These are phyloP conservation scores for Colletotrichum sidae DNA, from an alignment of 2,329 filamentous ascomycete genomes.

Conservation along the genomic window DNA sequence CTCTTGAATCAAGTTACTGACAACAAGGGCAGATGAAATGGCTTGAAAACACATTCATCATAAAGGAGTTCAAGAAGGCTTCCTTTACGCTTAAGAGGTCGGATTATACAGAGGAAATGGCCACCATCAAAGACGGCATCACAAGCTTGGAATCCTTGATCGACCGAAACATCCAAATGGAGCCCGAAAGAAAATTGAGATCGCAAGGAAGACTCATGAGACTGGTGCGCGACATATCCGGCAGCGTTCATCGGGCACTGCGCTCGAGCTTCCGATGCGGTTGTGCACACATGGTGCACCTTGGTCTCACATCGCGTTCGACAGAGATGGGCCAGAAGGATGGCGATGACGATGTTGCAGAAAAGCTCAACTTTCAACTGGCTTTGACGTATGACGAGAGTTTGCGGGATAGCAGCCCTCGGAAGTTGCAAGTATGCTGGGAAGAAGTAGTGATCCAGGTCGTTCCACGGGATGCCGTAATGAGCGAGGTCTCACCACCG, in stretches of 20 bases:
- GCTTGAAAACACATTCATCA: background rate
- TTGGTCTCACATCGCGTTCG: constrained; percentile 36
- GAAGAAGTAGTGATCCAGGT: too few relatives aligned
- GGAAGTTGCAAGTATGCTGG: too few relatives aligned
- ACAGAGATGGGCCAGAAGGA: constrained; percentile 27
- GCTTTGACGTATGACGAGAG: constrained; percentile 1
- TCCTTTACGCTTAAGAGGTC: constrained; percentile 34
- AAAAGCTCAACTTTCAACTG: constrained; percentile 15
- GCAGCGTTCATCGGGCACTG: constrained; percentile 37
- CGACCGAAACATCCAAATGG: constrained; percentile 39
- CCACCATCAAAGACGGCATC: constrained; percentile 39
- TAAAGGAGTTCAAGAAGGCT: constrained; percentile 29
- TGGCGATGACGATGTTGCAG: constrained; percentile 39
- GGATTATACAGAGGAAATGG: constrained; percentile 26
- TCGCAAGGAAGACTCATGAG: constrained; percentile 39
- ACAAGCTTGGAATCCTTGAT: constrained; percentile 40
- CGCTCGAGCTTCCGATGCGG: background rate
- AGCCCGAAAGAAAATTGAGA: constrained; percentile 35
- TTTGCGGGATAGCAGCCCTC: too few relatives aligned
- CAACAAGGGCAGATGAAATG: background rate
- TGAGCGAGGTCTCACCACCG: too few relatives aligned
- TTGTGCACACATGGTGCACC: constrained; percentile 38
- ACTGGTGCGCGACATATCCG: constrained; percentile 39
- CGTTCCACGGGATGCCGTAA: too few relatives aligned
- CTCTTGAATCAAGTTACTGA: background rate